Percentiles rank a stretch among this genome's conserved stretches.
These are phyloP conservation scores for Fusarium nelsonii DNA, from an alignment of 2,329 filamentous ascomycete species.

Conservation along the genomic window DNA sequence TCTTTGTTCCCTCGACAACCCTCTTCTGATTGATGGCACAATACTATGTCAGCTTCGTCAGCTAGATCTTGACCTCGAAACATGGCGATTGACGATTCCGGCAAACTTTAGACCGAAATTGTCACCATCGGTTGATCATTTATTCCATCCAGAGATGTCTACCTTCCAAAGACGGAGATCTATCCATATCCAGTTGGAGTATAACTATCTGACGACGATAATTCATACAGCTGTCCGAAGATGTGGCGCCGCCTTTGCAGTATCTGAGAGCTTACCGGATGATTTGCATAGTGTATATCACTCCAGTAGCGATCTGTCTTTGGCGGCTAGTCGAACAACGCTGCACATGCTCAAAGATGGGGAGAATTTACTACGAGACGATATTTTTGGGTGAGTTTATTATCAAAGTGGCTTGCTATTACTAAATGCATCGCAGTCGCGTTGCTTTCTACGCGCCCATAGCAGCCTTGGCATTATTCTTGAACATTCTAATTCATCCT, in stretches of 20 bases:
- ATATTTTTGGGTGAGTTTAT: neutral
- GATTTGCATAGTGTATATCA: constrained; percentile 10
- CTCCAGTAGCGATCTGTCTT: constrained; percentile 10
- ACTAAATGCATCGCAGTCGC: neutral
- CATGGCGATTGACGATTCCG: neutral
- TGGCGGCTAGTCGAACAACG: neutral
- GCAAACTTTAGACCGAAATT: neutral
- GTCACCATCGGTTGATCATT: neutral
- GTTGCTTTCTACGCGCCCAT: neutral
- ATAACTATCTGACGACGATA: neutral
- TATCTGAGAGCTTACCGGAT: neutral
- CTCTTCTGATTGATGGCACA: neutral
- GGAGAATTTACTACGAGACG: neutral
- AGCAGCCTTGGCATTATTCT: neutral
- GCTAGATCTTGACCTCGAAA: constrained; percentile 4
- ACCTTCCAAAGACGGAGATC: neutral
- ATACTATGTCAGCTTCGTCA: neutral
- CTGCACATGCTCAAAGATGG: neutral
- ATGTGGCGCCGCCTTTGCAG: neutral
- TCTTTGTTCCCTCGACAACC: neutral
- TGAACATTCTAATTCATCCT: constrained; percentile 3
- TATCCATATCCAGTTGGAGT: neutral
- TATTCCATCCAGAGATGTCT: neutral
- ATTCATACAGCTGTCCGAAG: neutral
- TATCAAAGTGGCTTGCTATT: neutral